A percentile compares a stretch with the other conserved stretches of the same genome.
Conservation (phyloP, 495 filamentous ascomycete species). For the Parachaetomium inaequale region DNA sequence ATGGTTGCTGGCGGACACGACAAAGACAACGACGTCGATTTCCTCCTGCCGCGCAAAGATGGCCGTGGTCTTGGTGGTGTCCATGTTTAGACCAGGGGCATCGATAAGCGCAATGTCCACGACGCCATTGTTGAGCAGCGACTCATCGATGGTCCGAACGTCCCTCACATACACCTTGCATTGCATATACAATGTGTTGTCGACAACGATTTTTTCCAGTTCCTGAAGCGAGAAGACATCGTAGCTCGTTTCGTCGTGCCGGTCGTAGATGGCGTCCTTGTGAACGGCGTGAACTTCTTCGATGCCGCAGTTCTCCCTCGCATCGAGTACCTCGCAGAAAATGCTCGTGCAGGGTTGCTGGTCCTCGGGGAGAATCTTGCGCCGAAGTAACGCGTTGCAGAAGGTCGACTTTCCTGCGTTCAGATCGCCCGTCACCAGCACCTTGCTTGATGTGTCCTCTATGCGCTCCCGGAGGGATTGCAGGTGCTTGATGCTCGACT, state of each 20-base stretch:
- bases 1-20: constrained; percentile 95
- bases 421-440: constrained; percentile 92
- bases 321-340: constrained; percentile 95
- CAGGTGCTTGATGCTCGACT: constrained; percentile 86
- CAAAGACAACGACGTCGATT: constrained; percentile 98
- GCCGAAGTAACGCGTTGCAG: constrained; percentile 89
- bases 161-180: constrained; percentile 98
- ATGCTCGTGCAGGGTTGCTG: constrained; percentile 99
- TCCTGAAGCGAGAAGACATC: constrained; percentile 73
- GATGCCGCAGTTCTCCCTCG: constrained; percentile 79
- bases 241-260: constrained; percentile 90
- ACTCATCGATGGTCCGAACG: constrained; percentile 85
- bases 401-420: constrained; percentile 99
- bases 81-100: constrained; percentile 90
- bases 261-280: constrained; percentile 71
- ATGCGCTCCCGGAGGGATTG: constrained; percentile 84
- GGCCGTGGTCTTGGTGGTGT: constrained; percentile 94
- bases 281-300: constrained; percentile 96
- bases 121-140: constrained; percentile 92
- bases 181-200: constrained; percentile 81
- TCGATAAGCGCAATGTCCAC: constrained; percentile 98
- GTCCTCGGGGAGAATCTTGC: constrained; percentile 92
- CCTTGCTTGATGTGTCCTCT: constrained; percentile 96
- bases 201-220: constrained; percentile 83
- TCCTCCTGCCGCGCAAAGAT: constrained; percentile 96